Evolutionary conservation across 2,329 filamentous ascomycete genomes (phyloP), one percentile per base, ranked within the genome.

Genomic region (Fusarium sp.): DNA sequence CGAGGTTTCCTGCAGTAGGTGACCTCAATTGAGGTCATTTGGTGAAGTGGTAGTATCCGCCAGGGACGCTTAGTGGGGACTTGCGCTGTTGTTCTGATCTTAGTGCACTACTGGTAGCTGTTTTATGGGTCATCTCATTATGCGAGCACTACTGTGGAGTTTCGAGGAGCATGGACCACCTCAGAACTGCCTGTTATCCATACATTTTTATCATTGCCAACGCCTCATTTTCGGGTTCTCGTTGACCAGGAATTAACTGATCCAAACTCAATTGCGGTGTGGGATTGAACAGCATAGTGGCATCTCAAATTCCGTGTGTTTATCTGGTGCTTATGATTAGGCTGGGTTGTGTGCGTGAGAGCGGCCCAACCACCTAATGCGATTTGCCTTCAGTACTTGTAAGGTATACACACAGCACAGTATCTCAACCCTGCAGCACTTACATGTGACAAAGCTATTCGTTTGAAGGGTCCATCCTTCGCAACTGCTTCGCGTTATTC

Each of bases 11-110:
- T 35, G 33, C 43, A 50, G 44, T 40, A 59, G 19, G 60, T 69
- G 56, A 69, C 57, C 53, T 69, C 66, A 70, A 59, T 50, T 22
- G 43, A 56, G 62, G 66, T 70, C 66, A 68, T 63, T 44, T 62
- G 59, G 44, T 53, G 43, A 64, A 49, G 55, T 56, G 46, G 28
- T 62, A 67, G 64, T 59, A 59, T 67, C 64, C 64, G 61, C 53
- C 65, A 62, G 61, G 65, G 65, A 62, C 65, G 2, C 30, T 33
- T 44, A 44, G 62, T 48, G 44, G 35, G 60, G 53, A 70, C 49
- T 49, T 69, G 66, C 62, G 56, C 56, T 63, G 63, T 68, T 68
- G 66, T 69, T 55, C 54, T 67, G 65, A 28, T 56, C 52, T 47
- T 62, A 66, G 50, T 41, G 55, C 22, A 44, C 33, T 30, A 44